These are phyloP conservation scores for Mycena leptocephala DNA, from an alignment of 768 basidiomycete genomes.

Conservation along the genomic window DNA sequence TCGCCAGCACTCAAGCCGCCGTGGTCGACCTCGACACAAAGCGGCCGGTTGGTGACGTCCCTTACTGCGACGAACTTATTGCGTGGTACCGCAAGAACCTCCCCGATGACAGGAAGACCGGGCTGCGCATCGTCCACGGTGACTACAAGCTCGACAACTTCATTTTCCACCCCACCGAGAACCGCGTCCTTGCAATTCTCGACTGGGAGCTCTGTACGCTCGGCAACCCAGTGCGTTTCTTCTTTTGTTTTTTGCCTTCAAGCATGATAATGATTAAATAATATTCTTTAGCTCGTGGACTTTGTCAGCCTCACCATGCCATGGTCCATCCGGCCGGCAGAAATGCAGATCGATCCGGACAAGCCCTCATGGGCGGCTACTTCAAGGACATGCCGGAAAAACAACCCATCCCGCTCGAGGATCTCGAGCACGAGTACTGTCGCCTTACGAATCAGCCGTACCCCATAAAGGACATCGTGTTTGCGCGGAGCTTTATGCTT, in stretches of 20 bases:
- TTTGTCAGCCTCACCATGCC: conserved; percentile 92
- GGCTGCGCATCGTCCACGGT: conserved; percentile 93
- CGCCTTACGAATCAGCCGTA: conserved; percentile 76
- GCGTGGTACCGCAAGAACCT: conserved; percentile 83
- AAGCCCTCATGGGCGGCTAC: conserved; percentile 59
- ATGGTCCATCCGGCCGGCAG: conserved; percentile 73
- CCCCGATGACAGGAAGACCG: conserved; percentile 84
- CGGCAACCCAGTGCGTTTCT: conserved; percentile 82
- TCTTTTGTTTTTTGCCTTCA: no score
- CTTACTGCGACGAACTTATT: conserved; percentile 80
- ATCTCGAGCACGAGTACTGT: conserved; percentile 89
- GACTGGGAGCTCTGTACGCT: conserved; percentile 99
- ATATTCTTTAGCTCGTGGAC: conserved; percentile 77
- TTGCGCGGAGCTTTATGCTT: conserved; percentile 89
- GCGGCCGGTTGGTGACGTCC: conserved; percentile 78
- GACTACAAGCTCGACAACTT: conserved; percentile 99
- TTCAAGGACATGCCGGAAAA: conserved; percentile 75
- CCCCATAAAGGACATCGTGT: conserved; percentile 86
- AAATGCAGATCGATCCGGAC: conserved; percentile 50
- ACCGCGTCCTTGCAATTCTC: conserved; percentile 93
- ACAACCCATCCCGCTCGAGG: conserved; percentile 77
- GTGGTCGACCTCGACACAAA: conserved; percentile 78
- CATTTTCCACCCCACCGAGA: conserved; percentile 94
- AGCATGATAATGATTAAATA: not conserved
- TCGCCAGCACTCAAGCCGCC: conserved; percentile 85